Conservation (phyloP, 805 yeast genomes). For the Candida xiaguanensis region DNA sequence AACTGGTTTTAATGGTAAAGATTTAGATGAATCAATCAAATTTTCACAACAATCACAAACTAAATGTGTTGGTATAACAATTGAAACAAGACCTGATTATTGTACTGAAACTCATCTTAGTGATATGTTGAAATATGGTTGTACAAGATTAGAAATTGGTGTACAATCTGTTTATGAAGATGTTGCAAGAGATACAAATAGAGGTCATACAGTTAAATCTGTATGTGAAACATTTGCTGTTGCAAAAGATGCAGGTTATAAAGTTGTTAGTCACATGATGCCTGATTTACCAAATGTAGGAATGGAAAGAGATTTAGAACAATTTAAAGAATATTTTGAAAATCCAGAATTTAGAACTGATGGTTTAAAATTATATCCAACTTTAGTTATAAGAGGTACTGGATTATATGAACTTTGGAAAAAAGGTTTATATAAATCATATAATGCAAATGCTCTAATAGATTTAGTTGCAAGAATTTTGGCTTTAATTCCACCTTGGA, state of each 20-base stretch:
- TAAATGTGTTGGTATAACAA: slow-evolving; percentile 97
- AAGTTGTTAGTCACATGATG: slow-evolving; percentile 99
- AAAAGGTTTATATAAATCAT: slow-evolving; percentile 88
- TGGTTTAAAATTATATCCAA: slow-evolving; percentile 93
- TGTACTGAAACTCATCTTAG: slow-evolving; percentile 93
- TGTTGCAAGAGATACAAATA: slow-evolving; percentile 95
- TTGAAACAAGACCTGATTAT: slow-evolving; percentile 97
- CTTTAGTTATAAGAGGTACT: slow-evolving; percentile 94
- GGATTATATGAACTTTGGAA: slow-evolving; percentile 98
- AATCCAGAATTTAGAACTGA: slow-evolving; percentile 97
- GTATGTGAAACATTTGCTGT: slow-evolving; percentile 93
- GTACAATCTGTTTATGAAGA: slow-evolving; percentile 97
- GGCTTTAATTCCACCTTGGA: slow-evolving; percentile 99
- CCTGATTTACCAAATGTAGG: slow-evolving; percentile 99
- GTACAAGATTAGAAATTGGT: slow-evolving; percentile 95
- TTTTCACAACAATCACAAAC: slow-evolving; percentile 93
- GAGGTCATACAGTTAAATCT: slow-evolving; percentile 96
- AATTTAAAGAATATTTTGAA: slow-evolving; percentile 93
- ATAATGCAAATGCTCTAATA: slow-evolving; percentile 89
- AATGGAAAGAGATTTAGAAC: slow-evolving; percentile 95
- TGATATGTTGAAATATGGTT: slow-evolving; percentile 94
- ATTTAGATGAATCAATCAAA: slow-evolving; percentile 84
- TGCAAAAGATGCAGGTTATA: slow-evolving; percentile 98
- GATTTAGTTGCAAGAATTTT: slow-evolving; percentile 93
- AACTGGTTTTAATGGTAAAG: slow-evolving; percentile 84